Evolutionary conservation across 106 monocot species (phyloP).

Genomic region (Dioscorea alata): DNA sequence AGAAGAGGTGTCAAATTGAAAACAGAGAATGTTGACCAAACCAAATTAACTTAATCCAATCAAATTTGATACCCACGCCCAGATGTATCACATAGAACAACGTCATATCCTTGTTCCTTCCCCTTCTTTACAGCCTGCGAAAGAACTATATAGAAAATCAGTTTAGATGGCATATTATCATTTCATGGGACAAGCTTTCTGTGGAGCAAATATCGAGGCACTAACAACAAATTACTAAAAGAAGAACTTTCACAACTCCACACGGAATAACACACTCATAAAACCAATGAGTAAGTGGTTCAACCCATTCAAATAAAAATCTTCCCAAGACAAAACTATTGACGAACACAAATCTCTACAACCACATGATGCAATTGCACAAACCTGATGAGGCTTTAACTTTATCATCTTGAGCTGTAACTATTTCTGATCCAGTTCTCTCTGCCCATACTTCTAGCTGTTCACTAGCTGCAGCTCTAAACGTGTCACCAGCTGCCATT

Average conservation of each 20-base stretch:
- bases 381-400: constrained; percentile 72
- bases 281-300: too few relatives aligned
- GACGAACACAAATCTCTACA: background rate
- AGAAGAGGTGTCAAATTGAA: background rate
- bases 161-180: constrained; percentile 14
- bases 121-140: constrained; percentile 92
- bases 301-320: background rate
- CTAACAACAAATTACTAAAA: too few relatives aligned
- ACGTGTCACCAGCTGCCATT: constrained; percentile 97
- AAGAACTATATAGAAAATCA: constrained; percentile 57
- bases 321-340: background rate
- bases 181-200: background rate
- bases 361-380: background rate
- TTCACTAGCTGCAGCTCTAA: constrained; percentile 93
- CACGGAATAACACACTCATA: too few relatives aligned
- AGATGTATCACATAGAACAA: constrained; percentile 93
- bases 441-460: constrained; percentile 97
- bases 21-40: too few relatives aligned
- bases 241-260: too few relatives aligned
- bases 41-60: too few relatives aligned
- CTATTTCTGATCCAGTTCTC: constrained; percentile 90
- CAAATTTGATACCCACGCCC: constrained; percentile 62
- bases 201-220: too few relatives aligned
- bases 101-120: constrained; percentile 78
- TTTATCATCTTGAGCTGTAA: constrained; percentile 63